These are phyloP conservation scores for Fragaria nilgerrensis DNA, from an alignment of 306 rosid species.

Conservation along the genomic window DNA sequence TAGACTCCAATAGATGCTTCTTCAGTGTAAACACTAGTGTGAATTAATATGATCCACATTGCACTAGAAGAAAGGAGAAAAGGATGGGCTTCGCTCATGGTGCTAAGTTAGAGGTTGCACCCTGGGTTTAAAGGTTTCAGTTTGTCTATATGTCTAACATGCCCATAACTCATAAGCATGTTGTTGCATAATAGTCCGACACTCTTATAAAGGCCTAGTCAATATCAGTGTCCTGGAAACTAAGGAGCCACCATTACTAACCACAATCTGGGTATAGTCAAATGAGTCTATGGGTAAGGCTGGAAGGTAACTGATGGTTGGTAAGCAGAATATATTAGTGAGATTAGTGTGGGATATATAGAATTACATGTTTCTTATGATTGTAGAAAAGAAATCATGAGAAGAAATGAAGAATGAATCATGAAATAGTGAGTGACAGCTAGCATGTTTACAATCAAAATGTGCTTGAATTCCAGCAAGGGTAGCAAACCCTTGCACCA, in stretches of 20 bases:
- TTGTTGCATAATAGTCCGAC: background rate
- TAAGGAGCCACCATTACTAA: background rate
- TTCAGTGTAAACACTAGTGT: conserved; percentile 3
- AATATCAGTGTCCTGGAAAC: conserved; percentile 1
- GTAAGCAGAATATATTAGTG: background rate
- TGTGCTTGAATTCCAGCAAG: no score
- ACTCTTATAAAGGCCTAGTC: background rate
- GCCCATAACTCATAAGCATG: conserved; percentile 6
- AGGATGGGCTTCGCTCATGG: conserved; percentile 8
- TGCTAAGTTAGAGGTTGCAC: background rate
- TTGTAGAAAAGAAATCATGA: background rate
- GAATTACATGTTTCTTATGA: background rate
- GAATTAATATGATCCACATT: background rate
- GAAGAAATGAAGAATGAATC: background rate
- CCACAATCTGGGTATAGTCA: background rate
- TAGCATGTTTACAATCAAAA: background rate
- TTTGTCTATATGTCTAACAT: conserved; percentile 26
- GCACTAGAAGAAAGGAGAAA: background rate
- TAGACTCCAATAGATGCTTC: background rate
- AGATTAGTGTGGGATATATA: background rate
- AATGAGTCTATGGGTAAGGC: background rate
- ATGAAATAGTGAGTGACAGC: background rate
- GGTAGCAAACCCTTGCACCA: no score
- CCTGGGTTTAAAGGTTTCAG: background rate
- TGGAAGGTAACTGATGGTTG: background rate